phyloP scores from a whole-genome alignment of 1,139 yeast species.

The Yamadazyma pseudoaaseri region DNA sequence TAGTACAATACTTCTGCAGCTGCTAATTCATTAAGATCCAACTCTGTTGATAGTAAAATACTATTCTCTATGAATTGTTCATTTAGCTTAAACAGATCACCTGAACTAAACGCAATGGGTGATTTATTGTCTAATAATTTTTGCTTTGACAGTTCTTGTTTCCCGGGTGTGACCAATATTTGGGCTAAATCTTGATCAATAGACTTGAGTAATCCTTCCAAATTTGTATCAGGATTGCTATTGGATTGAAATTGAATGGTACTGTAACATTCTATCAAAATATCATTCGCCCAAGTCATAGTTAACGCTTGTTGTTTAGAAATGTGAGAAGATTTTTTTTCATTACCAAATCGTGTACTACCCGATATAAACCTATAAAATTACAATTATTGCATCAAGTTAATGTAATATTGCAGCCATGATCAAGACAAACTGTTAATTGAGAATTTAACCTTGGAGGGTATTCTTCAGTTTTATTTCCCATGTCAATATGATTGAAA shows the following conservation, averaged over 20 bases:
- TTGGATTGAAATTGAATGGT: slow-evolving; percentile 25
- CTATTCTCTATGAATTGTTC: slow-evolving; percentile 53
- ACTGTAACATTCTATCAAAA: slow-evolving; percentile 36
- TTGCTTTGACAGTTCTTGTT: slow-evolving; percentile 54
- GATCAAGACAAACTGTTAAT: slow-evolving; percentile 29
- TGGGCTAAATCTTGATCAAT: slow-evolving; percentile 48
- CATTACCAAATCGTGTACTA: not conserved
- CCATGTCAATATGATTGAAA: slow-evolving; percentile 14
- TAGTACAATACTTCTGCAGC: slow-evolving; percentile 38
- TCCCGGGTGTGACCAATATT: slow-evolving; percentile 50
- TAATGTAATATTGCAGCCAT: slow-evolving; percentile 21
- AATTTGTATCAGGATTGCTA: slow-evolving; percentile 25
- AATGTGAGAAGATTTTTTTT: slow-evolving; percentile 1
- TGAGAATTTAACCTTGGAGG: slow-evolving; percentile 30
- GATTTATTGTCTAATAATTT: slow-evolving; percentile 48
- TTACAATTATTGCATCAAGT: not conserved
- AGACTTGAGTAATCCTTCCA: slow-evolving; percentile 16
- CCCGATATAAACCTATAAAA: no score
- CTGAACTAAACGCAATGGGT: slow-evolving; percentile 45
- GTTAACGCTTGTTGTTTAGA: slow-evolving; percentile 1
- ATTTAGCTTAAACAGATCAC: slow-evolving; percentile 70
- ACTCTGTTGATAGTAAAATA: slow-evolving; percentile 52
- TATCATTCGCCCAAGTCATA: slow-evolving; percentile 34
- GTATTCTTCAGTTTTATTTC: slow-evolving; percentile 17
- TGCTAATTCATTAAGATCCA: slow-evolving; percentile 35